Evolutionary conservation across 2,329 filamentous ascomycete species (phyloP).

Genomic region (Periconia digitata): DNA sequence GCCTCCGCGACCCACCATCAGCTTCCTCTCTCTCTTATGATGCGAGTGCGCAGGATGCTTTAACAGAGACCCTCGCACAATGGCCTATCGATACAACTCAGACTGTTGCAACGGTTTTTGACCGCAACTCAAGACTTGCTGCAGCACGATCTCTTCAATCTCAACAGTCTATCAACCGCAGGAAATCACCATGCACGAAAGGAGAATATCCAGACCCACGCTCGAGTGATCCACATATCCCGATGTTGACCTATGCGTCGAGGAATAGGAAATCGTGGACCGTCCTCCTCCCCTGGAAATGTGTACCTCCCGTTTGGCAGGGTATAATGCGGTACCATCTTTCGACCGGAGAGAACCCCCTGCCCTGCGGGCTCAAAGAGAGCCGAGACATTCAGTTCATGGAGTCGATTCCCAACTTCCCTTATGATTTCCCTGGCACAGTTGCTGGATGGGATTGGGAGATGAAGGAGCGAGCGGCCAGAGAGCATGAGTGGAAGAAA

Average conservation of each 20-base stretch:
- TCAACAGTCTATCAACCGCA: conserved; percentile 79
- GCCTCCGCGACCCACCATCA: conserved; percentile 74
- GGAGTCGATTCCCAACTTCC: conserved; percentile 77
- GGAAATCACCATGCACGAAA: conserved; percentile 65
- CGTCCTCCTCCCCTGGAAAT: conserved; percentile 86
- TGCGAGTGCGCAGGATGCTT: conserved; percentile 28
- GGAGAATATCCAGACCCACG: conserved; percentile 63
- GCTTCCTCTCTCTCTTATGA: conserved; percentile 41
- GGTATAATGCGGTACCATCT: conserved; percentile 80
- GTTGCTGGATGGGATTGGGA: conserved; percentile 80
- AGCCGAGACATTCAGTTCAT: conserved; percentile 81
- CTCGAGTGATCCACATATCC: conserved; percentile 72
- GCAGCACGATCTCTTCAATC: conserved; percentile 68
- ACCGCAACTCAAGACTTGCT: conserved; percentile 64
- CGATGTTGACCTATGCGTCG: conserved; percentile 69
- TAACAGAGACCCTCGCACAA: conserved; percentile 63
- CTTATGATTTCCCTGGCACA: conserved; percentile 79
- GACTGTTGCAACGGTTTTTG: conserved; percentile 62
- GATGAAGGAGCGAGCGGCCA: conserved; percentile 60
- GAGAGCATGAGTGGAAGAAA: conserved; percentile 69
- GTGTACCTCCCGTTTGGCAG: conserved; percentile 83
- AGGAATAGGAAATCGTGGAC: conserved; percentile 68
- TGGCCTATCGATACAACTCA: conserved; percentile 67
- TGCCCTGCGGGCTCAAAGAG: conserved; percentile 81
- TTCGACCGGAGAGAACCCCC: conserved; percentile 75